These are phyloP conservation scores for Cyberlindnera euphorbiiphila DNA, from an alignment of 805 yeast genomes.

Conservation along the genomic window DNA sequence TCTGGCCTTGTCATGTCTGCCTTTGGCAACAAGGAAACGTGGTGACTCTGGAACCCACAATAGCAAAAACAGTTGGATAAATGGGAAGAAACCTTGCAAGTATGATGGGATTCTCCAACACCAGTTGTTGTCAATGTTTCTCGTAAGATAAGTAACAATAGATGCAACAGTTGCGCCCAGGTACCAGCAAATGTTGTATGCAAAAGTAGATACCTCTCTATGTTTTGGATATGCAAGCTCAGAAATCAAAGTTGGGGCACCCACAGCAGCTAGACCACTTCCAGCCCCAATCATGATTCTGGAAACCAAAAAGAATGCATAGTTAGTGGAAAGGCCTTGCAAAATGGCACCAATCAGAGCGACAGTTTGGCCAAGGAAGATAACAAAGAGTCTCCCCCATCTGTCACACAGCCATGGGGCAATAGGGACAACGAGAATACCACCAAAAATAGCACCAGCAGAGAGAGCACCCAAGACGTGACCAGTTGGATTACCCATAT, in stretches of 20 bases:
- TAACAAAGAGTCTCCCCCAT: conserved; percentile 36
- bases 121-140: conserved; percentile 28
- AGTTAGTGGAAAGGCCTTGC: conserved; percentile 29
- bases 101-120: conserved; percentile 53
- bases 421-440: conserved; percentile 29
- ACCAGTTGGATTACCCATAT: conserved; percentile 38
- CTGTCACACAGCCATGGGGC: conserved; percentile 32
- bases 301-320: conserved; percentile 15
- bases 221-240: conserved; percentile 48
- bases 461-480: conserved; percentile 36
- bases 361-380: conserved; percentile 18
- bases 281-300: conserved; percentile 46
- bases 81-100: conserved; percentile 45
- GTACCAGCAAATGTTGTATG: conserved; percentile 48
- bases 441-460: conserved; percentile 41
- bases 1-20: conserved; percentile 40
- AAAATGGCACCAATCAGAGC: conserved; percentile 22
- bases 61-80: conserved; percentile 35
- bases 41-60: conserved; percentile 47
- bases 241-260: conserved; percentile 45
- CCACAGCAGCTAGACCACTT: conserved; percentile 36
- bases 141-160: conserved; percentile 26
- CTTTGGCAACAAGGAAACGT: conserved; percentile 39
- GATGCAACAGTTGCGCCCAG: conserved; percentile 47
- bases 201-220: conserved; percentile 37